Evolutionary conservation across 371 early-diverging fungal genomes (phyloP), one percentile per base, ranked within the genome.

Genomic region (Rhizopus arrhizus): DNA sequence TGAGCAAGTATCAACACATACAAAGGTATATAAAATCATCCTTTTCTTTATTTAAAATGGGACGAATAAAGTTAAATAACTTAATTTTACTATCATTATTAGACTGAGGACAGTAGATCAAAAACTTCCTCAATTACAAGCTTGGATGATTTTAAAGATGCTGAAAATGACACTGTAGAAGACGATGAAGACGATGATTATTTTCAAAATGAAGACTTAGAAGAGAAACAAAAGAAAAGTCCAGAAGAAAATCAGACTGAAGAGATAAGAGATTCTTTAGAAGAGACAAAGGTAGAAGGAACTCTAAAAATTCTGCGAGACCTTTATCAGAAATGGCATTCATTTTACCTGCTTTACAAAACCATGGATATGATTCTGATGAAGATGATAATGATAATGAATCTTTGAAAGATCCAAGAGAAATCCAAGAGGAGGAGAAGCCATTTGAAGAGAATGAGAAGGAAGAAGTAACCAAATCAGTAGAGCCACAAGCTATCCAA

Each of bases 261-360:
- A 61, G 29, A 45, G n/a, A 7, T 16, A 22, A 48, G 33, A 13
- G 22, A 29, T 46, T 45, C 55, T 4, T 41, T 58, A 12, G 46
- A 58, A 56, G 58, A 62, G 3, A 16, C 50, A 32, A 48, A 58
- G 10, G 59, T n/a, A 4, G 29, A 55, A 35, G 42, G 54, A 29
- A 35, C 47, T 15, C 31, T 29, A 28, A 50, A 5, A 31, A 58
- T 16, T 16, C 43, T 15, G 33, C 15, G 15, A 13, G 28, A 31
- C 54, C 62, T 38, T 48, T 54, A 8, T 38, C 59, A 22, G 13
- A 59, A 15, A 68, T 62, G 63, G 63, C 68, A 1, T 43, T 68
- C 32, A 64, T 68, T 43, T 53, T 68, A 36, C 61, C 68, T 28
- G 68, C 64, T 42, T 50, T 68, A n/a, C 68, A 68, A 40, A 64